These are phyloP conservation scores for Talaromyces sp. DNA, from an alignment of 2,329 filamentous ascomycete species.

Conservation along the genomic window DNA sequence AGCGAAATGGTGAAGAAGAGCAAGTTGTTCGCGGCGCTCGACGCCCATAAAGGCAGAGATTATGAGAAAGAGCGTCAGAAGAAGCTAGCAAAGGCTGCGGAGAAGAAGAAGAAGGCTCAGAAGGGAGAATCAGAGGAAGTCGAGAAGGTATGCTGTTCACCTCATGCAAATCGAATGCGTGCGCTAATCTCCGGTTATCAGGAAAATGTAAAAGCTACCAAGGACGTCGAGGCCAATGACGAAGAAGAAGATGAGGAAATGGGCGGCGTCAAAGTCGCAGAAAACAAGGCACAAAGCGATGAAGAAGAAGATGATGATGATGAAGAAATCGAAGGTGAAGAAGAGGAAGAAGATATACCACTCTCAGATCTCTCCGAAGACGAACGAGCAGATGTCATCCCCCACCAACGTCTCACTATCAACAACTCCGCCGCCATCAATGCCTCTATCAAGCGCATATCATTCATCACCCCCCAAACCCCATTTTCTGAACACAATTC, in stretches of 20 bases:
- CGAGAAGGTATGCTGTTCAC: conserved; percentile 15
- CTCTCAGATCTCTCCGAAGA: conserved; percentile 80
- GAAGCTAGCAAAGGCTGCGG: conserved; percentile 55
- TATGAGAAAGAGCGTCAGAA: conserved; percentile 75
- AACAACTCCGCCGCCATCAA: conserved; percentile 91
- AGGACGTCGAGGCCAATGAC: conserved; percentile 20
- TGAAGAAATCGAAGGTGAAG: conserved; percentile 62
- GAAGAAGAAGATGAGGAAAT: conserved; percentile 30
- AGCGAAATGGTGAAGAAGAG: conserved; percentile 50
- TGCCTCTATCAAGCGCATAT: conserved; percentile 68
- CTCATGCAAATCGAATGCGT: background rate
- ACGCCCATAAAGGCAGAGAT: conserved; percentile 59
- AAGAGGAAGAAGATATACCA: conserved; percentile 82
- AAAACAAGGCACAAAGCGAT: conserved; percentile 27
- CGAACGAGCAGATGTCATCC: conserved; percentile 80
- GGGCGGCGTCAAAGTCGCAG: conserved; percentile 38
- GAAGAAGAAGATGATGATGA: conserved; percentile 38
- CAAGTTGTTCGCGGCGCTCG: conserved; percentile 58
- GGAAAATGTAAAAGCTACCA: conserved; percentile 10
- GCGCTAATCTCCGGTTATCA: background rate
- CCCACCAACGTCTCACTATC: conserved; percentile 90
- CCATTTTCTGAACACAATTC: conserved; percentile 82
- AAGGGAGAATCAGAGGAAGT: conserved; percentile 19
- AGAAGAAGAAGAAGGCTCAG: conserved; percentile 43
- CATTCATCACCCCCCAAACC: conserved; percentile 56